Evolutionary conservation across 169 alveolate genomes (phyloP).

Genomic region (Besnoitia besnoiti): DNA sequence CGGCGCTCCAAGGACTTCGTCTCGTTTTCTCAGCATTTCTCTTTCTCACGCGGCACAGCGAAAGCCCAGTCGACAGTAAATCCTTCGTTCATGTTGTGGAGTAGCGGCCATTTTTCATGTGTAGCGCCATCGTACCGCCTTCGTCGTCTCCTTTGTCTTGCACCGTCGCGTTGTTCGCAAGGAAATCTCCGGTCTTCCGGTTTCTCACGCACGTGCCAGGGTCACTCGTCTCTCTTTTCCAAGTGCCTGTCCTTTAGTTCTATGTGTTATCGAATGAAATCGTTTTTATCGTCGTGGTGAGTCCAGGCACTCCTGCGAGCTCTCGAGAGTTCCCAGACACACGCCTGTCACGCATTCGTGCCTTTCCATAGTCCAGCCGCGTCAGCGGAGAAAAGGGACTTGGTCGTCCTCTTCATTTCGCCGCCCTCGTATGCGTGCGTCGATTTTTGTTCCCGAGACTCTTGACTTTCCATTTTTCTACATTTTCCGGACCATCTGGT

Average conservation of each 20-base stretch:
- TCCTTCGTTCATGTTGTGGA: not conserved
- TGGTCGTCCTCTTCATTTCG: too few relatives aligned
- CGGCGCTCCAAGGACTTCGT: not conserved
- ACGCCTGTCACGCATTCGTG: not conserved
- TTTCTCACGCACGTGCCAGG: too few relatives aligned
- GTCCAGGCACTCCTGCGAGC: not conserved
- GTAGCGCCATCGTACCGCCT: not conserved
- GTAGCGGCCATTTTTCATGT: not conserved
- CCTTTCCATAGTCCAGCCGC: not conserved
- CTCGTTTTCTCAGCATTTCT: not conserved
- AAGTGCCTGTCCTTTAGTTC: too few relatives aligned
- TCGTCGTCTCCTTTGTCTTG: not conserved
- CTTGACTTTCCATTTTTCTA: too few relatives aligned
- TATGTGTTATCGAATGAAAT: not conserved
- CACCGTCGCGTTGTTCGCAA: not conserved
- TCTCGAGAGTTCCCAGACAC: not conserved
- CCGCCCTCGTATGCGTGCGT: too few relatives aligned
- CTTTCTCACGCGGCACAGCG: not conserved
- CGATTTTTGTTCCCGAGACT: too few relatives aligned
- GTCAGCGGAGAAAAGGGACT: not conserved
- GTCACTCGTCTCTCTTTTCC: too few relatives aligned
- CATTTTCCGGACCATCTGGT: too few relatives aligned
- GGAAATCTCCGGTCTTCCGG: not conserved
- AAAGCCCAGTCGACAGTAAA: not conserved
- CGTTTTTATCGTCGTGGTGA: too few relatives aligned